phyloP scores from a whole-genome alignment of 2,329 filamentous ascomycete genomes.

The Arachnopeziza araneosa region DNA sequence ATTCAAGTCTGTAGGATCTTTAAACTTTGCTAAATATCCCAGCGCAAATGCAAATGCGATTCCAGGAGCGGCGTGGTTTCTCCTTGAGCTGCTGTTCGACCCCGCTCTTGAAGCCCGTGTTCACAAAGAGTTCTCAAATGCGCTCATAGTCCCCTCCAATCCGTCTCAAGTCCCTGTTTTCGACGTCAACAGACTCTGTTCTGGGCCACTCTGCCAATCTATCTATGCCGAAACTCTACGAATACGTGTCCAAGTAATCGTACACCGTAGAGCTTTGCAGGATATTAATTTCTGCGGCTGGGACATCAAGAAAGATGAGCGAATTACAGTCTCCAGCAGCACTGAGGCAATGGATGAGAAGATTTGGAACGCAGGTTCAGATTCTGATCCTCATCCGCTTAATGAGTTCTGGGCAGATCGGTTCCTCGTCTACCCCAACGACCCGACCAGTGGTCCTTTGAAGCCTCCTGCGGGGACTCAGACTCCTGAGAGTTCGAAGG shows the following conservation, averaged over 20 bases:
- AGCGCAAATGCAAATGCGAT: constrained; percentile 27
- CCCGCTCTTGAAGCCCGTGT: constrained; percentile 2
- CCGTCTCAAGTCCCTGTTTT: not conserved
- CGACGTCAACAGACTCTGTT: constrained; percentile 15
- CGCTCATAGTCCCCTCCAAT: not conserved
- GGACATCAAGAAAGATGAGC: constrained; percentile 24
- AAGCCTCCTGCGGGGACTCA: constrained; percentile 15
- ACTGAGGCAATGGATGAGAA: constrained; percentile 23
- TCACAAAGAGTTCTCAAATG: not conserved
- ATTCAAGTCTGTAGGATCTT: not conserved
- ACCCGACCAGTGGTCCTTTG: constrained; percentile 25
- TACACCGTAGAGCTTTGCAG: constrained; percentile 14
- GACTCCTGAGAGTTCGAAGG: not conserved
- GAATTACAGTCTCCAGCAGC: constrained; percentile 25
- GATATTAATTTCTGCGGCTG: constrained; percentile 24
- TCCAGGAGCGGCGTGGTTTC: constrained; percentile 23
- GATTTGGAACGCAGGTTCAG: constrained; percentile 29
- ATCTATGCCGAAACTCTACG: constrained; percentile 34
- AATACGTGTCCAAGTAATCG: constrained; percentile 17
- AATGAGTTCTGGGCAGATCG: constrained; percentile 33
- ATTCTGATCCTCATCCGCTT: constrained; percentile 22
- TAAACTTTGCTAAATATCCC: constrained; percentile 1
- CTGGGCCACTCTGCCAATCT: constrained; percentile 30
- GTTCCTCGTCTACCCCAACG: constrained; percentile 31
- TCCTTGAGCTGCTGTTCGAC: constrained; percentile 23